Percentiles rank a stretch among this genome's conserved stretches.
phyloP scores from a whole-genome alignment of 164 flowering plant genomes.

The Dillenia suffruticosa region DNA sequence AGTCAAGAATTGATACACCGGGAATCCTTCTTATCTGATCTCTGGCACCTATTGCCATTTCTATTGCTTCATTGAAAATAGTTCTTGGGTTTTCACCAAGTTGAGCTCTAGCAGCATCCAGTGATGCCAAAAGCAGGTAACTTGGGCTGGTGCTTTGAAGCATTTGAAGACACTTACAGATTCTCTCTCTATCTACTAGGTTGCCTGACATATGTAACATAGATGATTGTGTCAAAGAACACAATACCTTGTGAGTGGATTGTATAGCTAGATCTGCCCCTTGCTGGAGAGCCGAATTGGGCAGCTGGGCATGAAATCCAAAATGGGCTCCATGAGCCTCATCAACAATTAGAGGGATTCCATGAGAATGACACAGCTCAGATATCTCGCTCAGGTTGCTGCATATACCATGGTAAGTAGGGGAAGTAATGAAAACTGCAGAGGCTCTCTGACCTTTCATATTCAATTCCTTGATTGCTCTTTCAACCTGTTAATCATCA shows the following conservation, averaged over 20 bases:
- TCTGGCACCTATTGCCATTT: conserved; percentile 25
- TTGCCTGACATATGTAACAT: conserved; percentile 51
- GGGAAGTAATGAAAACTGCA: conserved; percentile 49
- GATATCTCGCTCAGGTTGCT: conserved; percentile 32
- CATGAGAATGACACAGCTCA: conserved; percentile 30
- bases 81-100: conserved; percentile 25
- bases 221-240: conserved; percentile 54
- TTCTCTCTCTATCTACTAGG: conserved; percentile 38
- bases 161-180: conserved; percentile 42
- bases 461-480: conserved; percentile 36
- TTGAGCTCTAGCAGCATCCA: conserved; percentile 59
- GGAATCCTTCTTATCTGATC: conserved; percentile 21
- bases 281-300: conserved; percentile 45
- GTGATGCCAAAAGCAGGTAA: conserved; percentile 44
- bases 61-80: conserved; percentile 28
- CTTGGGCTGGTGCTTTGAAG: conserved; percentile 62
- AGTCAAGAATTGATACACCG: conserved; percentile 26
- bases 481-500: conserved; percentile 25
- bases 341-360: conserved; percentile 48
- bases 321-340: conserved; percentile 65
- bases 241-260: conserved; percentile 54
- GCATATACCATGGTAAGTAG: conserved; percentile 54
- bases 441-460: conserved; percentile 32
- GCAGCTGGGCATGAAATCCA: conserved; percentile 40
- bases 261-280: conserved; percentile 52